Base-by-base conservation (phyloP, 495 filamentous ascomycete genomes). In the Hypomontagnella submonticulosa region DNA sequence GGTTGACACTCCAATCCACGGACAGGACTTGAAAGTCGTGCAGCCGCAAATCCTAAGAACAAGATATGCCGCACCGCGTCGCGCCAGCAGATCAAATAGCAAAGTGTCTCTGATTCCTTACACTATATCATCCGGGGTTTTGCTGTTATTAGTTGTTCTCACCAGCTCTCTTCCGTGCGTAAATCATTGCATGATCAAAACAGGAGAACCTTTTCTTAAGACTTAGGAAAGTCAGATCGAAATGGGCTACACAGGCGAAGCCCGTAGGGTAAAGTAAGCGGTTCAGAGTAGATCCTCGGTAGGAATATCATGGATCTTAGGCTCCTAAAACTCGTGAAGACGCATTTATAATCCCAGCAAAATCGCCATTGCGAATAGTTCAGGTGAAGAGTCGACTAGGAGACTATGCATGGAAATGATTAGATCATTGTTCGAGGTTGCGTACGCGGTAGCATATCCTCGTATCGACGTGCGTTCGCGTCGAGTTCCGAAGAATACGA, bases 341-440 rank as follows among this genome's bases (percentile, higher is more conserved):
- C 27, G 44, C 52, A 42, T 46, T 15, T 52, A 18, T 38, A 52
- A 33, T 23, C 7, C 19, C 9, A 40, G 18, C 42, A 43, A 63
- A 54, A 48, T 33, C 48, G 8, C 27, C 19, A 33, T 2, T 15
- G 63, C 47, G 44, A 66, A 49, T 48, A 54, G 9, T 11, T 18
- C 34, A 19, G 20, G 38, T 34, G 18, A 48, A 48, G 37, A 16
- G 13, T 18, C 47, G 12, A 43, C 42, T 8, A n/a, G 36, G 32
- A 32, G 32, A 3, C 9, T 18, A 23, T 30, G 50, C 34, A 20
- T 18, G 7, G 33, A n/a, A 4, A 27, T 41, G 38, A 40, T 76
- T 69, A 82, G 8, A 83, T 77, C 80, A 83, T 81, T 12, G 72
- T 71, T 48, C 71, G 71, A 13, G 81, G 81, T 57, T 75, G 62